A percentile compares a stretch with the other conserved stretches of the same genome.
These are phyloP conservation scores for Phytophthora fragariaefolia DNA, from an alignment of 352 stramenopile genomes.

Conservation along the genomic window DNA sequence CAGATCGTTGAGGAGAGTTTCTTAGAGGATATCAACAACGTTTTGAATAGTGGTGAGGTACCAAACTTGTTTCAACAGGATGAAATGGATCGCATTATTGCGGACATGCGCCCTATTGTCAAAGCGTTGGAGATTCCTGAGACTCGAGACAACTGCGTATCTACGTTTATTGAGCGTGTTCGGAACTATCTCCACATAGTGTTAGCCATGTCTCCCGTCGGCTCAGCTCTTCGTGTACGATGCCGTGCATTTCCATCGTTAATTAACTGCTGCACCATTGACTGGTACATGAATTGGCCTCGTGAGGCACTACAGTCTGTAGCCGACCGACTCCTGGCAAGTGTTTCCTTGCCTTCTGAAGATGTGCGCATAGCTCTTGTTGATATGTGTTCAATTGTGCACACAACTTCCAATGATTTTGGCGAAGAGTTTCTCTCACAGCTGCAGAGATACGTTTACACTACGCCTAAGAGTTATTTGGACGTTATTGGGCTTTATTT, in stretches of 20 bases:
- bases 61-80: conserved; percentile 94
- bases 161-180: conserved; percentile 91
- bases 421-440: conserved; percentile 90
- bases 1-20: conserved; percentile 96
- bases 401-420: conserved; percentile 92
- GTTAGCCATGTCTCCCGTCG: conserved; percentile 94
- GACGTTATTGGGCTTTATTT: conserved; percentile 96
- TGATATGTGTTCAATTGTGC: conserved; percentile 93
- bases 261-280: conserved; percentile 97
- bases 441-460: conserved; percentile 93
- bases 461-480: conserved; percentile 96
- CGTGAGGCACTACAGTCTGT: conserved; percentile 92
- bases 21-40: conserved; percentile 96
- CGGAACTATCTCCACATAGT: conserved; percentile 95
- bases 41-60: conserved; percentile 97
- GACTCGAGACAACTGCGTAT: conserved; percentile 92
- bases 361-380: conserved; percentile 81
- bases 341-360: conserved; percentile 80
- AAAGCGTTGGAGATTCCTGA: conserved; percentile 90
- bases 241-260: conserved; percentile 95
- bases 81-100: conserved; percentile 94
- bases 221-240: conserved; percentile 90
- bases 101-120: conserved; percentile 92
- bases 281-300: conserved; percentile 97
- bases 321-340: conserved; percentile 86